A percentile compares a stretch with the other conserved stretches of the same genome.
These are phyloP conservation scores for Lactarius indigo DNA, from an alignment of 768 basidiomycete genomes.

Conservation along the genomic window DNA sequence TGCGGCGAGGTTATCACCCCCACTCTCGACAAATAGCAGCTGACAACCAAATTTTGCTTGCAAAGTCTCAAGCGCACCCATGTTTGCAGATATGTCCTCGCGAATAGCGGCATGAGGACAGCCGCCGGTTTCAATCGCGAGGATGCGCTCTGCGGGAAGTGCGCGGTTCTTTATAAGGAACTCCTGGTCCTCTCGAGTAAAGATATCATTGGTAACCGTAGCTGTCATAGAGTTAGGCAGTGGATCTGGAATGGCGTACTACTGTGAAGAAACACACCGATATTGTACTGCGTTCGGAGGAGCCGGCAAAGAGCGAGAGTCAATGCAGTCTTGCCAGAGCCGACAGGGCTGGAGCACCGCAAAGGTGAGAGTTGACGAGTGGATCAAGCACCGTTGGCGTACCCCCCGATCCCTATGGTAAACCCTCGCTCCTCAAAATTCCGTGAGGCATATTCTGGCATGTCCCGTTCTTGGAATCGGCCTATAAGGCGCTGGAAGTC, in stretches of 20 bases:
- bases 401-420: conserved; percentile 98
- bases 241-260: conserved; percentile 14
- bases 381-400: conserved; percentile 29
- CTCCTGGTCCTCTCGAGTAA: conserved; percentile 96
- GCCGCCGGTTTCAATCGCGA: conserved; percentile 96
- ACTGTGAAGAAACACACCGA: conserved; percentile 53
- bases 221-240: conserved; percentile 43
- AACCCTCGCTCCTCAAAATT: conserved; percentile 94
- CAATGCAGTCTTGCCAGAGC: conserved; percentile 95
- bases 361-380: conserved; percentile 1
- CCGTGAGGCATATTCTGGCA: conserved; percentile 80
- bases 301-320: conserved; percentile 85
- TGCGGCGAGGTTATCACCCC: conserved; percentile 95
- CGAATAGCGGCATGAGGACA: conserved; percentile 98
- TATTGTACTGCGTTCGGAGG: conserved; percentile 81
- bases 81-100: conserved; percentile 96
- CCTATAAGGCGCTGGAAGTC: conserved; percentile 43
- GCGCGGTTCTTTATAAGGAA: conserved; percentile 93
- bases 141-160: conserved; percentile 77
- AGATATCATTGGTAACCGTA: conserved; percentile 99
- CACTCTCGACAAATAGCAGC: conserved; percentile 90
- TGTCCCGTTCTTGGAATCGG: conserved; percentile 86
- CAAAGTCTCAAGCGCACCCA: conserved; percentile 91
- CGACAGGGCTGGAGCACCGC: conserved; percentile 71
- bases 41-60: conserved; percentile 91